Percentiles rank a stretch among this genome's conserved stretches.
These are phyloP conservation scores for Zygosaccharomyces gambellarensis DNA, from an alignment of 805 yeast genomes.

Conservation along the genomic window DNA sequence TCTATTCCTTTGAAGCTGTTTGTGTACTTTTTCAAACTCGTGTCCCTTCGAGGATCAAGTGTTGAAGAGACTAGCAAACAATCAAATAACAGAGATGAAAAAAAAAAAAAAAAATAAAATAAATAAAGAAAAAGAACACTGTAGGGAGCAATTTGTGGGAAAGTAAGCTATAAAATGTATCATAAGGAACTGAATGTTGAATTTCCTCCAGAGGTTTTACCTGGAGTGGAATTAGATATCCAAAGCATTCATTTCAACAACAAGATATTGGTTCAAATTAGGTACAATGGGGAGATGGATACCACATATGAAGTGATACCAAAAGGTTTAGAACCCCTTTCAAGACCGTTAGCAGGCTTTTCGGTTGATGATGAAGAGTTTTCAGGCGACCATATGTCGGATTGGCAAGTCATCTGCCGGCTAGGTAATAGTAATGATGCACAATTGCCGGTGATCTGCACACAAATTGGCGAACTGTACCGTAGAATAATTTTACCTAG, in stretches of 20 bases:
- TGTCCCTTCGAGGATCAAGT: neutral
- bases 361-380: constrained; percentile 16
- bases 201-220: constrained; percentile 7
- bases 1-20: neutral
- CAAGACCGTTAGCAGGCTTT: constrained; percentile 20
- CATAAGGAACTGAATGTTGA: constrained; percentile 8
- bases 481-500: constrained; percentile 24
- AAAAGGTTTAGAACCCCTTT: constrained; percentile 23
- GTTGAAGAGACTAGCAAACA: neutral
- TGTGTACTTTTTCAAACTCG: neutral
- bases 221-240: constrained; percentile 10
- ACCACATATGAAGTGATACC: constrained; percentile 42
- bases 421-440: constrained; percentile 46
- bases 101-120: neutral
- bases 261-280: constrained; percentile 25
- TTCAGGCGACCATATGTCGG: constrained; percentile 30
- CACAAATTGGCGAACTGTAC: constrained; percentile 39
- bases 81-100: neutral
- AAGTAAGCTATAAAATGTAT: constrained; percentile 7
- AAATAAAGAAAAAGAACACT: neutral
- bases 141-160: neutral
- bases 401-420: constrained; percentile 43
- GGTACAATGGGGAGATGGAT: constrained; percentile 38
- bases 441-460: constrained; percentile 45
- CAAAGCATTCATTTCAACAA: constrained; percentile 26